Base-by-base conservation (phyloP, 2,329 filamentous ascomycete genomes). In the Septoria petroselini region DNA sequence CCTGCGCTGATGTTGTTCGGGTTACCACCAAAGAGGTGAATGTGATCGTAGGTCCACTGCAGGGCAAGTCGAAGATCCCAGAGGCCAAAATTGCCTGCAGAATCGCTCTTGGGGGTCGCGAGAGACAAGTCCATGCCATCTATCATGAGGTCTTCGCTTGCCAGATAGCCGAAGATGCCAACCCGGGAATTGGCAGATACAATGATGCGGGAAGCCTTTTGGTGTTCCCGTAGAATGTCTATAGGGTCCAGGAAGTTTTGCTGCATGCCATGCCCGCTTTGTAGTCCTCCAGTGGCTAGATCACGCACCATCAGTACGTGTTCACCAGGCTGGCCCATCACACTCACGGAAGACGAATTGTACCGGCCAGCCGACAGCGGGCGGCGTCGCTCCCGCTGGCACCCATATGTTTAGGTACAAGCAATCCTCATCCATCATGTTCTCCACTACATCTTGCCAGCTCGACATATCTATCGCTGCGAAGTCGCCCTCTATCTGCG, bases 31-130 rank as follows among this genome's bases (percentile, higher is more conserved):
- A 80, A 78, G 15, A 74, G 70, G 34, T 62, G 65, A 43, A 78
- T 71, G 50, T 77, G 74, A 34, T 75, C 70, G 52, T 70, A 68
- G 3, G 74, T 77, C 78, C 78, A 81, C 59, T 80, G 75, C 4
- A 80, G 65, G 2, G 78, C 78, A 23, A 74, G 61, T 6, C 78
- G 68, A 55, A 79, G 77, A 48, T 81, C 78, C 77, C 77, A 80
- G 58, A 80, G 77, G 1, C 78, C 78, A 14, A 73, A 67, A 48
- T 81, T 81, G 3, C 55, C 55, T 2, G 41, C 39, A 19, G 48
- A 48, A 21, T 54, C 44, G 31, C 46, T 50, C 8, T 37, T 43
- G 23, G 39, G 21, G 6, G 37, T 42, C 6, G 30, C 18, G 1
- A 30, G 34, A n/a, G 23, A 27, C 9, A 27, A 27, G 21, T 52